Percentiles rank a stretch among this genome's conserved stretches.
Conservation (phyloP, 345 rosid genomes). For the Laguncularia racemosa region DNA sequence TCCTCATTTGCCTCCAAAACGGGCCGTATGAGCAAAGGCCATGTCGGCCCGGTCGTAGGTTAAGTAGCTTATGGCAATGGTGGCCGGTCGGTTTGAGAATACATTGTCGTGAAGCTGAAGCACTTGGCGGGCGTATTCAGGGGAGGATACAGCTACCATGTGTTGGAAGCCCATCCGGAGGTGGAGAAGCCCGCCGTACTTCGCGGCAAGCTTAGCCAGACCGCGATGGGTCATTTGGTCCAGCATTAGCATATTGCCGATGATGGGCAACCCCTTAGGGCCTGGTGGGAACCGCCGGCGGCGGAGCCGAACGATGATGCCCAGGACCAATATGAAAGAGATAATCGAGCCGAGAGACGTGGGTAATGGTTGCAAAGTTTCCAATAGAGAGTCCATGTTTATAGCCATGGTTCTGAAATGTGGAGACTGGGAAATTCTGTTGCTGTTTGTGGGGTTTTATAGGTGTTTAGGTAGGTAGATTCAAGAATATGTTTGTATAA, state of each 20-base stretch:
- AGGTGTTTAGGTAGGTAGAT: too few relatives aligned
- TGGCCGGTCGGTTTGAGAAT: slow-evolving; percentile 87
- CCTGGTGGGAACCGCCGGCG: slow-evolving; percentile 70
- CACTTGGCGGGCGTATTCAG: slow-evolving; percentile 72
- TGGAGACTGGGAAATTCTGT: too few relatives aligned
- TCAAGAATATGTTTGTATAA: too few relatives aligned
- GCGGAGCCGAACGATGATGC: slow-evolving; percentile 26
- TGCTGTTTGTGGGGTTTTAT: too few relatives aligned
- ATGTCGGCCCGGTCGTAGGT: slow-evolving; percentile 87
- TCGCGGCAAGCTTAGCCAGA: slow-evolving; percentile 46
- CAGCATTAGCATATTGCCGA: slow-evolving; percentile 87
- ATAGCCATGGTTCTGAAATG: too few relatives aligned
- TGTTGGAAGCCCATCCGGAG: slow-evolving; percentile 72
- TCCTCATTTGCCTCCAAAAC: slow-evolving; percentile 96
- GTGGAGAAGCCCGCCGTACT: slow-evolving; percentile 80
- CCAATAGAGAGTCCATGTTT: background rate
- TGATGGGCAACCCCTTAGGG: slow-evolving; percentile 72
- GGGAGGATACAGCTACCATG: slow-evolving; percentile 59
- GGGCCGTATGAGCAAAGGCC: slow-evolving; percentile 99
- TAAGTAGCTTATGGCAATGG: slow-evolving; percentile 70
- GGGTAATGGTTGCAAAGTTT: background rate
- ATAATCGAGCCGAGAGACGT: slow-evolving; percentile 16
- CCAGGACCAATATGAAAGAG: slow-evolving; percentile 38
- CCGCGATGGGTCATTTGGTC: slow-evolving; percentile 95
- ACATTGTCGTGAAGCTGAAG: slow-evolving; percentile 79